Evolutionary conservation across 441 rosid species (phyloP).

Genomic region (Viola pubescens): DNA sequence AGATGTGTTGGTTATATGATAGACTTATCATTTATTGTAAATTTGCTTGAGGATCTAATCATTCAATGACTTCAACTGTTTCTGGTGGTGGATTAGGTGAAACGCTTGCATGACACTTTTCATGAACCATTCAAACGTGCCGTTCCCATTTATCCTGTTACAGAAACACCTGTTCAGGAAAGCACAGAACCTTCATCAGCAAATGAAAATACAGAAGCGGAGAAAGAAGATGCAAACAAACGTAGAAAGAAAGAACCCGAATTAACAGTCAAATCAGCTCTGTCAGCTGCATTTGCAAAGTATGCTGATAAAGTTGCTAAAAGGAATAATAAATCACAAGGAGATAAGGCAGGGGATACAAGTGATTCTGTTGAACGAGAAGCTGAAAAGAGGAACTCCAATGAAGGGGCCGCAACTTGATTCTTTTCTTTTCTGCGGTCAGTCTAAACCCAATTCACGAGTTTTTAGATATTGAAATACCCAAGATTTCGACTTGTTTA

Average conservation of each 20-base stretch:
- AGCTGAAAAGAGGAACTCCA: slow-evolving; percentile 14
- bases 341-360: slow-evolving; percentile 28
- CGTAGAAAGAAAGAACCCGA: slow-evolving; percentile 56
- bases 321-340: slow-evolving; percentile 26
- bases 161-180: slow-evolving; percentile 35
- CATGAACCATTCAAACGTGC: slow-evolving; percentile 93
- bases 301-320: slow-evolving; percentile 47
- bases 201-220: slow-evolving; percentile 36
- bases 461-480: neutral
- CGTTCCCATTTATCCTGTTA: slow-evolving; percentile 35
- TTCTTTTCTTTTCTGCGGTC: neutral
- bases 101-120: slow-evolving; percentile 78
- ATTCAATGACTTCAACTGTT: neutral
- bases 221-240: slow-evolving; percentile 32
- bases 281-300: slow-evolving; percentile 67
- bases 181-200: slow-evolving; percentile 29
- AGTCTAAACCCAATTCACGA: neutral
- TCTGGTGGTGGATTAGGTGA: slow-evolving; percentile 44
- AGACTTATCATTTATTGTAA: neutral
- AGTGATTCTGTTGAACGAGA: slow-evolving; percentile 24
- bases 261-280: slow-evolving; percentile 58
- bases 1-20: neutral
- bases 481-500: neutral
- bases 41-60: slow-evolving; percentile 2
- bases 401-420: slow-evolving; percentile 20